A percentile compares a stretch with the other conserved stretches of the same genome.
These are phyloP conservation scores for Naegleria fowleri DNA, from an alignment of 208 protist species.

Conservation along the genomic window DNA sequence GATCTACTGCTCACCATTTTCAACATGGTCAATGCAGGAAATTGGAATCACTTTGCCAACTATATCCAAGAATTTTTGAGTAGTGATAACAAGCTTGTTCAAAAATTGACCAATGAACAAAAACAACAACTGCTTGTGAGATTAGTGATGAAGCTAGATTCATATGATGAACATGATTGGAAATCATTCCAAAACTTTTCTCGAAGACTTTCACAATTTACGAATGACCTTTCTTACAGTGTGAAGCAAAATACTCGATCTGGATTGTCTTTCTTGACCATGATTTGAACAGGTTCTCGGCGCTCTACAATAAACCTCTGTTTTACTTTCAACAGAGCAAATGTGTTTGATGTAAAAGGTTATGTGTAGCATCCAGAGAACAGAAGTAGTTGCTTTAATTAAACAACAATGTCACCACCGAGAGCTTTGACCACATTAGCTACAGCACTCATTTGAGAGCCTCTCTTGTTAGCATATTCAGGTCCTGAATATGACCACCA, in stretches of 20 bases:
- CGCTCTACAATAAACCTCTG: too few relatives aligned
- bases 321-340: too few relatives aligned
- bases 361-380: too few relatives aligned
- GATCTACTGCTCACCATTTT: background rate
- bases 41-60: background rate
- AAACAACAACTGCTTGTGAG: background rate
- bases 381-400: too few relatives aligned
- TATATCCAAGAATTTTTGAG: background rate
- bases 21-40: background rate
- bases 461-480: background rate
- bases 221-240: background rate
- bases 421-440: conserved; percentile 8
- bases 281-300: too few relatives aligned
- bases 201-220: background rate
- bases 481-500: conserved; percentile 37
- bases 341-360: too few relatives aligned
- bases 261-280: background rate
- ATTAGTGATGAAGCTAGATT: background rate
- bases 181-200: background rate
- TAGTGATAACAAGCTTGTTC: background rate
- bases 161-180: background rate
- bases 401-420: background rate
- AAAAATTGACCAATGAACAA: background rate
- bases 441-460: conserved; percentile 25
- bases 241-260: background rate